Base-by-base conservation (phyloP, 768 basidiomycete species). In the Suillus variegatus region DNA sequence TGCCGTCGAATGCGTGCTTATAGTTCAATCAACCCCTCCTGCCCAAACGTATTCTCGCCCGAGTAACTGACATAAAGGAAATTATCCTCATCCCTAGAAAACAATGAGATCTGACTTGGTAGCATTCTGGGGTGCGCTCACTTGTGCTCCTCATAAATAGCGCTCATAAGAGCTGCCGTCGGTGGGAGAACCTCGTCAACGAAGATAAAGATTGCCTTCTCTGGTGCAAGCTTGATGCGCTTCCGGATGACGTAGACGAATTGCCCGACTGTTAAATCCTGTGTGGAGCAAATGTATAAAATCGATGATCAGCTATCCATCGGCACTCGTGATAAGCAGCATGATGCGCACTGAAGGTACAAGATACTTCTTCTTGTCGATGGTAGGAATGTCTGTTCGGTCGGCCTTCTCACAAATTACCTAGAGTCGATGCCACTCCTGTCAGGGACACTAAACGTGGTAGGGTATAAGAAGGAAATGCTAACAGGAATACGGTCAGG, bases 351-450 rank as follows among this genome's bases (percentile, higher is more conserved):
- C 97, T 63, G 95, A 96, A 52, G 97, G 97, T 12, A 99, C 97
- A 62, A 99, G 85, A 72, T 99, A 99, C 85, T 99, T 99, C 95
- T 99, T 99, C 93, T 99, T 99, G 86, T 99, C 97, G 76, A 99
- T 98, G 36, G 95, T 96, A 0, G 96, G 94, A 77, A 99, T 99
- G 82, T 99, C 97, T 63, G 95, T 96, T 73, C 92, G 87, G 83
- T 99, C 96, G 60, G 95, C 96, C 82, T 97, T 98, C 87, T 99
- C 97, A 81, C 97, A 99, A 80, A 99, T 99, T 64, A 99, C 97
- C 96, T 98, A 70, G 47, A 65, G 64, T 60, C 46, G 57, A 41
- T 43, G 63, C 52, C 38, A 40, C 68, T 66, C 61, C 44, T 58
- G 51, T 66, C 18, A 69, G 56, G 68, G 66, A 61, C 54, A 49